These are phyloP conservation scores for Blastobotrys mokoenaii DNA, from an alignment of 805 yeast genomes.

Conservation along the genomic window DNA sequence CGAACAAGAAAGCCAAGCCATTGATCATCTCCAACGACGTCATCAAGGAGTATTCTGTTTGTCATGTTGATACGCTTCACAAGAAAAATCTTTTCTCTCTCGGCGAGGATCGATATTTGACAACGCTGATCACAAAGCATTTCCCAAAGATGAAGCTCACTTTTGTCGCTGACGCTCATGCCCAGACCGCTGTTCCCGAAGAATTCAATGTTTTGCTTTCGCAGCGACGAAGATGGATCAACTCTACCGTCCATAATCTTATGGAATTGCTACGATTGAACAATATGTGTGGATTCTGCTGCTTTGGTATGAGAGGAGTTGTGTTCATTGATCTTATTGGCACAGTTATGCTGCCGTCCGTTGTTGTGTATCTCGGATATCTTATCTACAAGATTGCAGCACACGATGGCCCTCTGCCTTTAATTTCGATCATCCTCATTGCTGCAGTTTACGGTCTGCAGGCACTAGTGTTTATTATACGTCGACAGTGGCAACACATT, in stretches of 20 bases:
- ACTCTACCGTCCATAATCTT: conserved; percentile 56
- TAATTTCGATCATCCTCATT: conserved; percentile 48
- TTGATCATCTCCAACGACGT: conserved; percentile 53
- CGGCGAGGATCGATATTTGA: conserved; percentile 54
- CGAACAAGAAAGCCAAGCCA: conserved; percentile 44
- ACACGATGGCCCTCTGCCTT: conserved; percentile 41
- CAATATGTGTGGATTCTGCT: conserved; percentile 55
- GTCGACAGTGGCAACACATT: conserved; percentile 38
- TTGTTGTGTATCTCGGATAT: conserved; percentile 45
- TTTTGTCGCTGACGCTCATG: conserved; percentile 50
- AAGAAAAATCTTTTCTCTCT: conserved; percentile 51
- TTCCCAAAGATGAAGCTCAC: conserved; percentile 48
- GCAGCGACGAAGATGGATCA: conserved; percentile 59
- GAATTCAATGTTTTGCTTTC: conserved; percentile 42
- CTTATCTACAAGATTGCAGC: conserved; percentile 44
- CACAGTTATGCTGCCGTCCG: conserved; percentile 52
- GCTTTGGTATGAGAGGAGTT: conserved; percentile 53
- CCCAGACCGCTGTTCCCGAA: conserved; percentile 51
- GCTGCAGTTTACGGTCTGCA: conserved; percentile 52
- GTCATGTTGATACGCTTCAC: conserved; percentile 50
- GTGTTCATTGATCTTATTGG: conserved; percentile 50
- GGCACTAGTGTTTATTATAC: conserved; percentile 44
- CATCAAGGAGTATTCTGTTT: conserved; percentile 47
- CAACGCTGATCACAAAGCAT: conserved; percentile 49
- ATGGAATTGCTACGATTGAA: conserved; percentile 47